phyloP scores from a whole-genome alignment of 208 protist genomes.

The Leishmania gerbilli region DNA sequence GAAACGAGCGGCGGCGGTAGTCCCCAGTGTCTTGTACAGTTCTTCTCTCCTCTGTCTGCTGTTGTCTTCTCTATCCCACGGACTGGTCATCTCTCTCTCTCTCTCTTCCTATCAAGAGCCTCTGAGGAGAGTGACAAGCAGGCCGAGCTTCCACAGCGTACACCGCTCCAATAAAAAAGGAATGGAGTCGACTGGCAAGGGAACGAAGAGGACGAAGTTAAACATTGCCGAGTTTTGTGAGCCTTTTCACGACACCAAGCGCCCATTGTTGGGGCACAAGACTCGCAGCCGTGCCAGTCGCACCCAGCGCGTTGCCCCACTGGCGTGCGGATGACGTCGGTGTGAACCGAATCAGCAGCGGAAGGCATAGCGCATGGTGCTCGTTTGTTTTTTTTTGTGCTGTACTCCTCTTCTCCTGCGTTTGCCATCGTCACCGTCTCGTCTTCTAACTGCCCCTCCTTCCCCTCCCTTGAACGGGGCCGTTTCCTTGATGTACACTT shows the following conservation, averaged over 20 bases:
- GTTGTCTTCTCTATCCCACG: background rate
- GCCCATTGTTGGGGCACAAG: background rate
- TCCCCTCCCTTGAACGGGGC: background rate
- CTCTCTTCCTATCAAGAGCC: too few species aligned
- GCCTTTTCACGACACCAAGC: background rate
- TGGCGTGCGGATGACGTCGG: background rate
- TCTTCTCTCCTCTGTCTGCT: background rate
- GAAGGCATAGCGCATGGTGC: background rate
- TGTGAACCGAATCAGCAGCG: background rate
- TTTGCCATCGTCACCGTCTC: background rate
- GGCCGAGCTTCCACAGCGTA: too few species aligned
- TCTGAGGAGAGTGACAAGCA: too few species aligned
- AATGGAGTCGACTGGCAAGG: background rate
- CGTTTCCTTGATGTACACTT: background rate
- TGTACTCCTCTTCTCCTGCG: background rate
- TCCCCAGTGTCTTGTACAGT: background rate
- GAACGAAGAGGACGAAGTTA: background rate
- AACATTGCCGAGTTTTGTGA: background rate
- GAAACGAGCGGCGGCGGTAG: background rate
- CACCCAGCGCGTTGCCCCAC: background rate
- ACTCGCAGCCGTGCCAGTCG: background rate
- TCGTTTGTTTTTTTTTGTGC: background rate
- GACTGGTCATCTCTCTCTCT: background rate
- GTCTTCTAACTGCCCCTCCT: background rate
- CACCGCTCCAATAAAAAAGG: background rate